phyloP scores from a whole-genome alignment of 345 rosid genomes.

The Murraya koenigii region DNA sequence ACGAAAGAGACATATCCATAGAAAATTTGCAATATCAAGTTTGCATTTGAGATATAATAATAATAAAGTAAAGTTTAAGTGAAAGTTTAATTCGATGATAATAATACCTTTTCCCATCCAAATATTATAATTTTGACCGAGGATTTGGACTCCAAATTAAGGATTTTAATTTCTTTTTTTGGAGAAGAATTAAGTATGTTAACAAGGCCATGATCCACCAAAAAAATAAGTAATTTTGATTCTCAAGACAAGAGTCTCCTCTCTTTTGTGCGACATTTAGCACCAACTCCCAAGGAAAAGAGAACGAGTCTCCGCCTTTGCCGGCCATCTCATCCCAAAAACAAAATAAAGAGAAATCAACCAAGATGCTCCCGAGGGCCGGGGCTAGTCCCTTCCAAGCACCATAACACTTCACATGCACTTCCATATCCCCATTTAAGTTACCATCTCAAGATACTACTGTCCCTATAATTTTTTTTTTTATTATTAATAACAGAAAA shows the following conservation, averaged over 20 bases:
- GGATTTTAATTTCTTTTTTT: no score
- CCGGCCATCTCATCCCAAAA: no score
- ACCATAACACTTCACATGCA: not conserved
- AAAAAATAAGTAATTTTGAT: not conserved
- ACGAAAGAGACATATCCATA: not conserved
- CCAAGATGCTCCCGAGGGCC: no score
- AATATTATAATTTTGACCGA: not conserved
- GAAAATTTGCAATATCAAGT: not conserved
- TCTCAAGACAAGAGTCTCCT: not conserved
- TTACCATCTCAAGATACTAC: not conserved
- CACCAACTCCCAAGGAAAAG: not conserved
- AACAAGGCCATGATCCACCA: not conserved
- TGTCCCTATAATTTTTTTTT: no score
- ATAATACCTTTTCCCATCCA: no score
- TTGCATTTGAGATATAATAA: not conserved
- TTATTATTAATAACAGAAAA: no score
- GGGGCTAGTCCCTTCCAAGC: not conserved
- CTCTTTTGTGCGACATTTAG: not conserved
- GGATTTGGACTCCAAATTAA: not conserved
- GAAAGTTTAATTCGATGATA: not conserved
- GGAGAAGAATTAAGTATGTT: no score
- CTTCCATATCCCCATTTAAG: not conserved
- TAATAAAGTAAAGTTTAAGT: not conserved
- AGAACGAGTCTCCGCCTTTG: not conserved
- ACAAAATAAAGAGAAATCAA: no score